Conservation (phyloP, 2,329 filamentous ascomycete genomes). For the Epichloe festucae region DNA sequence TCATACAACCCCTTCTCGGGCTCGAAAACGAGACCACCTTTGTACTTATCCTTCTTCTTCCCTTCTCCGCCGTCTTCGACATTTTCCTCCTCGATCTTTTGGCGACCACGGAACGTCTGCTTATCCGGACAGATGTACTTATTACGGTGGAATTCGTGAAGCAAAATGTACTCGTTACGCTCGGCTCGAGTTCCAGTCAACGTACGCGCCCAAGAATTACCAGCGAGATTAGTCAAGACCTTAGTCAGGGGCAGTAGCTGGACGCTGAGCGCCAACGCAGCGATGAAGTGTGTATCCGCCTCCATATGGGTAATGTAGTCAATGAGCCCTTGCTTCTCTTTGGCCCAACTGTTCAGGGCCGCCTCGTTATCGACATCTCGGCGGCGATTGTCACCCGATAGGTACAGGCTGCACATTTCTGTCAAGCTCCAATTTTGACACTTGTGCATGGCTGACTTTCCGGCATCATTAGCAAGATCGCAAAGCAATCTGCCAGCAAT, state of each 20-base stretch:
- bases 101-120: conserved; percentile 63
- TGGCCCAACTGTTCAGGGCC: conserved; percentile 74
- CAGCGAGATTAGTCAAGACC: conserved; percentile 87
- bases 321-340: conserved; percentile 67
- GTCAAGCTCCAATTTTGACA: conserved; percentile 97
- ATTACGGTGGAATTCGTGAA: conserved; percentile 91
- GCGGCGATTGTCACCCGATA: conserved; percentile 57
- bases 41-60: conserved; percentile 99
- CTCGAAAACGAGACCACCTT: conserved; percentile 96
- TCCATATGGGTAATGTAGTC: conserved; percentile 92
- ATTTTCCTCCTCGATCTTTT: conserved; percentile 58
- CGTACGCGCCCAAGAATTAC: conserved; percentile 96
- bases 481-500: conserved; percentile 83
- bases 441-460: conserved; percentile 92
- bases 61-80: conserved; percentile 53
- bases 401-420: conserved; percentile 90
- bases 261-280: conserved; percentile 74
- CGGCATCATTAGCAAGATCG: conserved; percentile 89
- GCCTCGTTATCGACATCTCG: conserved; percentile 81
- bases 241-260: conserved; percentile 92
- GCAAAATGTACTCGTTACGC: conserved; percentile 96
- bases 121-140: conserved; percentile 99
- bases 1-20: conserved; percentile 96
- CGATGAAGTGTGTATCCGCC: conserved; percentile 90
- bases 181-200: conserved; percentile 91